Evolutionary conservation across 768 basidiomycete genomes (phyloP).

Genomic region (Leccinum disarticulatum): DNA sequence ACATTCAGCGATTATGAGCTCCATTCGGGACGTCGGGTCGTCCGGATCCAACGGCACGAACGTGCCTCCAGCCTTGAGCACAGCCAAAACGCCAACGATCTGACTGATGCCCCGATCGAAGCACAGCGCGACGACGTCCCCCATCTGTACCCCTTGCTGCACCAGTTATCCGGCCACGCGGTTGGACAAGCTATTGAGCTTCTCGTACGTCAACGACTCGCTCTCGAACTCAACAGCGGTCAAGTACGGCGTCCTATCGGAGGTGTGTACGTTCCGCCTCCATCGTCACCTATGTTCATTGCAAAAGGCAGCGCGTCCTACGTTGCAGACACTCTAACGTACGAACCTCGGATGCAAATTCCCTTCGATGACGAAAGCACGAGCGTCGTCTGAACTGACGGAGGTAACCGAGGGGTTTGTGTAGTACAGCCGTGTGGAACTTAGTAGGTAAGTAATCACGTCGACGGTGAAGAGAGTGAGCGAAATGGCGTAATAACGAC

Average conservation of each 20-base stretch:
- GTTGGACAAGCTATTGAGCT: slow-evolving; percentile 34
- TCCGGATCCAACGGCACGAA: slow-evolving; percentile 29
- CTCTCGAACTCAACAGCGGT: slow-evolving; percentile 30
- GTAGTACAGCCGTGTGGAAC: too few species aligned
- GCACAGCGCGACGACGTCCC: slow-evolving; percentile 29
- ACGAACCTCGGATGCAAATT: too few species aligned
- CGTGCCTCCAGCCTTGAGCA: slow-evolving; percentile 33
- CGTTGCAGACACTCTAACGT: too few species aligned
- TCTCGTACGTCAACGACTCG: slow-evolving; percentile 32
- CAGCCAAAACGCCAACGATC: slow-evolving; percentile 30
- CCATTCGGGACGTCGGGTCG: slow-evolving; percentile 30
- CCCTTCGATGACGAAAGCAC: too few species aligned
- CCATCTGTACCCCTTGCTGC: slow-evolving; percentile 24
- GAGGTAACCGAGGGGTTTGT: too few species aligned
- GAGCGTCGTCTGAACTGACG: too few species aligned
- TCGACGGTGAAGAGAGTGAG: too few species aligned
- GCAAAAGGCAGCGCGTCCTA: too few species aligned
- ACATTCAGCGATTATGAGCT: slow-evolving; percentile 29
- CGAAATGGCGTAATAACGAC: too few species aligned
- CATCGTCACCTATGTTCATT: too few species aligned
- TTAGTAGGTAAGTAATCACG: too few species aligned
- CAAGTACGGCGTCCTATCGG: slow-evolving; percentile 19
- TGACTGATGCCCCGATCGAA: slow-evolving; percentile 32
- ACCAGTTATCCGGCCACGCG: slow-evolving; percentile 31
- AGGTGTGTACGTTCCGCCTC: too few species aligned